phyloP scores from a whole-genome alignment of 2,329 filamentous ascomycete genomes.

The Exophiala sp. region DNA sequence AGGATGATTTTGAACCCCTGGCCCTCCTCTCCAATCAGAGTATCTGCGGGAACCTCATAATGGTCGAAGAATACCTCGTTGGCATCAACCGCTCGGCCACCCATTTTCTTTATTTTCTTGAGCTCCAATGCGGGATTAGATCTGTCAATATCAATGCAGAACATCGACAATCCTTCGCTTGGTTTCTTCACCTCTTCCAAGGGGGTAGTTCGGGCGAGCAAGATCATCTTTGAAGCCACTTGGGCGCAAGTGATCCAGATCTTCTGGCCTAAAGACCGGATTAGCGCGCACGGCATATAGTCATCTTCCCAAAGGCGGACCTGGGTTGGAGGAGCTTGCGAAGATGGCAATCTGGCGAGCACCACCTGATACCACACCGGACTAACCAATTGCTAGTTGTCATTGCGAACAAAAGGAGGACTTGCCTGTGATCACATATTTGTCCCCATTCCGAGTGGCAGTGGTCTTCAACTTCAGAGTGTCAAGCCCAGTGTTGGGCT shows the following conservation, averaged over 20 bases:
- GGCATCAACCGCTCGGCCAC: conserved; percentile 71
- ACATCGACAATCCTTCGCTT: conserved; percentile 70
- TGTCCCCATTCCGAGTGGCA: conserved; percentile 43
- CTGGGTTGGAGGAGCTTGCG: too few relatives aligned
- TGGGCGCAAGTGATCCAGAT: conserved; percentile 87
- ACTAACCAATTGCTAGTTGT: too few relatives aligned
- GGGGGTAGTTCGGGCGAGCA: conserved; percentile 69
- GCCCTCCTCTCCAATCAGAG: conserved; percentile 65
- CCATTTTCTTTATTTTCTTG: conserved; percentile 76
- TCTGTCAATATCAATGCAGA: conserved; percentile 68
- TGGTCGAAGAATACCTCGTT: conserved; percentile 86
- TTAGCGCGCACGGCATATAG: background rate
- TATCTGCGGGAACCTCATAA: conserved; percentile 59
- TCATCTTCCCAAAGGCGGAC: background rate
- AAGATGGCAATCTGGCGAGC: too few relatives aligned
- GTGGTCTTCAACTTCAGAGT: conserved; percentile 34
- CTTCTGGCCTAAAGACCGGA: conserved; percentile 53
- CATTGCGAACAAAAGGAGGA: background rate
- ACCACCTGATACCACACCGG: too few relatives aligned
- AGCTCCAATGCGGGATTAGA: conserved; percentile 57
- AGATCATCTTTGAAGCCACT: conserved; percentile 74
- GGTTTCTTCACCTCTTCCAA: conserved; percentile 61
- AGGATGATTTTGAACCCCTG: conserved; percentile 74
- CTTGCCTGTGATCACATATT: conserved; percentile 51
- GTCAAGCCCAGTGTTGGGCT: conserved; percentile 42